A percentile compares a stretch with the other conserved stretches of the same genome.
phyloP scores from a whole-genome alignment of 2,329 filamentous ascomycete genomes.

The Fusarium redolens region DNA sequence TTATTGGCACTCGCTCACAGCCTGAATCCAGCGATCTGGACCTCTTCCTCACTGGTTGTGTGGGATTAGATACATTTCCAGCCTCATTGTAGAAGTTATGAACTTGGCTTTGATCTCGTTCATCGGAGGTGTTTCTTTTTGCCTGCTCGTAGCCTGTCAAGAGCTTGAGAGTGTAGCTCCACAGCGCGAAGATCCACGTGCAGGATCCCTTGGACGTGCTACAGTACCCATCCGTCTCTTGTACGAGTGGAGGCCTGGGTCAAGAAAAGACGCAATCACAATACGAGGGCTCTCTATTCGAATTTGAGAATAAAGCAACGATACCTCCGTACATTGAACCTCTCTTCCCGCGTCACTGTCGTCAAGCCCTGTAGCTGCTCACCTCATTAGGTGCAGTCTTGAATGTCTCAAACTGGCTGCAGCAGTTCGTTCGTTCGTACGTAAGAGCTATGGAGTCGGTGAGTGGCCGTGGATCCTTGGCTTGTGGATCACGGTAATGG shows the following conservation, averaged over 20 bases:
- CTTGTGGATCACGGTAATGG: conserved; percentile 31
- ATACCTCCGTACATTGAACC: not conserved
- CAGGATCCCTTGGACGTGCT: conserved; percentile 16
- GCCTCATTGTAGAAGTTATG: conserved; percentile 25
- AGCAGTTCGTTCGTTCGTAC: conserved; percentile 44
- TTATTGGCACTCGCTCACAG: conserved; percentile 24
- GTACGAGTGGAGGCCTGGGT: conserved; percentile 1
- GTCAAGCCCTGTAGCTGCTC: conserved; percentile 19
- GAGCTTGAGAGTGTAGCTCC: conserved; percentile 6
- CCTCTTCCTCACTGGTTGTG: conserved; percentile 23
- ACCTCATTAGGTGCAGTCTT: not conserved
- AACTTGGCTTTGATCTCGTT: not conserved
- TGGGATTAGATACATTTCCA: conserved; percentile 29
- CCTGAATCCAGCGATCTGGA: conserved; percentile 31
- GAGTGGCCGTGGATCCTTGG: conserved; percentile 42
- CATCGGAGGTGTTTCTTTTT: not conserved
- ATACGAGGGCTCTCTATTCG: not conserved
- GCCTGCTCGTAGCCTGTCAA: not conserved
- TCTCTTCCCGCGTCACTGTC: conserved; percentile 11
- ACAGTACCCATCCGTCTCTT: conserved; percentile 5
- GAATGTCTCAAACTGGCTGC: conserved; percentile 28
- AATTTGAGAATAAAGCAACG: not conserved
- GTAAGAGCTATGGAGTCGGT: conserved; percentile 43
- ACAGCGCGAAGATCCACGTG: conserved; percentile 24
- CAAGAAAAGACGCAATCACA: not conserved